Conservation (phyloP, 106 monocot genomes). For the Allium cepa region DNA sequence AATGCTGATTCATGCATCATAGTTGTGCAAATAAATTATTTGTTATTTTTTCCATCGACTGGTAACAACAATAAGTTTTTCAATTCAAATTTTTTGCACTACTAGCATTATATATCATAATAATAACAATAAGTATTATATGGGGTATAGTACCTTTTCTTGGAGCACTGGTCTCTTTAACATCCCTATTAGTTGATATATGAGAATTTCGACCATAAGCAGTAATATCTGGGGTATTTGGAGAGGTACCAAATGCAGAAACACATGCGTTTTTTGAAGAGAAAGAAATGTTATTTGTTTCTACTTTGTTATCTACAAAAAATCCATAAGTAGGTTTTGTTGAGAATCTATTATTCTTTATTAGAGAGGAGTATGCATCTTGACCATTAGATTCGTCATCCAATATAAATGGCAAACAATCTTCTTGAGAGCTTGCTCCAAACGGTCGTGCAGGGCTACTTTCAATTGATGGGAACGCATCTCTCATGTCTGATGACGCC, state of each 20-base stretch:
- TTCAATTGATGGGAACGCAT: slow-evolving; percentile 21
- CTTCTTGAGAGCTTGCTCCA: slow-evolving; percentile 52
- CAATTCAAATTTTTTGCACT: too few species aligned
- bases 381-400: slow-evolving; percentile 43
- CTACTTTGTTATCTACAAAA: slow-evolving; percentile 22
- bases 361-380: slow-evolving; percentile 16
- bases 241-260: slow-evolving; percentile 29
- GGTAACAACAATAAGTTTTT: too few species aligned
- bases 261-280: slow-evolving; percentile 28
- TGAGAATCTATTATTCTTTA: slow-evolving; percentile 17
- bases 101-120: too few species aligned
- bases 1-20: too few species aligned
- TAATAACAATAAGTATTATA: too few species aligned
- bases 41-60: too few species aligned
- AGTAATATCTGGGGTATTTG: slow-evolving; percentile 19
- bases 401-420: slow-evolving; percentile 71
- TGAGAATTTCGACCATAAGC: slow-evolving; percentile 18
- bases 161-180: slow-evolving; percentile 28
- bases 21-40: too few species aligned
- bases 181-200: slow-evolving; percentile 13
- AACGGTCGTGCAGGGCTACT: slow-evolving; percentile 18
- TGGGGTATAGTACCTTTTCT: slow-evolving; percentile 28
- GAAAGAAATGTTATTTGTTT: slow-evolving; percentile 26
- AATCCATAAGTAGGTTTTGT: slow-evolving; percentile 49
- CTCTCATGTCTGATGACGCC: slow-evolving; percentile 27